Conservation (phyloP, 371 early-diverging fungal species). For the Mucor racemosus region DNA sequence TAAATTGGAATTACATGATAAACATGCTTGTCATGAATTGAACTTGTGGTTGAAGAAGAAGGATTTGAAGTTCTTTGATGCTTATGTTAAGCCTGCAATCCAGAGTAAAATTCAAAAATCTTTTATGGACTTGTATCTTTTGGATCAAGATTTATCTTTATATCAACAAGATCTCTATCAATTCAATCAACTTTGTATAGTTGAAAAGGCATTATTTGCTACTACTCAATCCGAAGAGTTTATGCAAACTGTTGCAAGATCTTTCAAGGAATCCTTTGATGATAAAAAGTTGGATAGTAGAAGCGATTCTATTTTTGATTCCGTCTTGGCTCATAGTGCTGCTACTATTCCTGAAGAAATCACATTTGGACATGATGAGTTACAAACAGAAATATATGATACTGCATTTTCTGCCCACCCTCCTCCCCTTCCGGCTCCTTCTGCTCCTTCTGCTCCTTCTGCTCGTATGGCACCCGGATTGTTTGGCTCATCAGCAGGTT, state of each 20-base stretch:
- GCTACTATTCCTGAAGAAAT: not conserved
- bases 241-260: conserved; percentile 31
- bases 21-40: conserved; percentile 56
- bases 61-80: conserved; percentile 50
- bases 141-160: conserved; percentile 40
- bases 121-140: conserved; percentile 57
- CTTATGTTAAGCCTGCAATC: conserved; percentile 44
- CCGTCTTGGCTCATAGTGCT: conserved; percentile 14
- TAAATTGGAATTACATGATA: conserved; percentile 36
- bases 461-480: not conserved
- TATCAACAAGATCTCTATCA: conserved; percentile 37
- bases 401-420: not conserved
- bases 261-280: conserved; percentile 36
- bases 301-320: conserved; percentile 22
- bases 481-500: not conserved
- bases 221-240: conserved; percentile 35
- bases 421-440: not conserved
- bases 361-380: not conserved
- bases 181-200: conserved; percentile 36
- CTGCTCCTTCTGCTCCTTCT: not conserved
- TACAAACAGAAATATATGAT: not conserved
- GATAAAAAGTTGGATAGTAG: conserved; percentile 6
- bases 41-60: conserved; percentile 63
- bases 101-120: conserved; percentile 57
- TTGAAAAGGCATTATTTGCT: conserved; percentile 57